Base-by-base conservation (phyloP, 1,284 basidiomycete genomes). In the Macrocystidia cucumis region DNA sequence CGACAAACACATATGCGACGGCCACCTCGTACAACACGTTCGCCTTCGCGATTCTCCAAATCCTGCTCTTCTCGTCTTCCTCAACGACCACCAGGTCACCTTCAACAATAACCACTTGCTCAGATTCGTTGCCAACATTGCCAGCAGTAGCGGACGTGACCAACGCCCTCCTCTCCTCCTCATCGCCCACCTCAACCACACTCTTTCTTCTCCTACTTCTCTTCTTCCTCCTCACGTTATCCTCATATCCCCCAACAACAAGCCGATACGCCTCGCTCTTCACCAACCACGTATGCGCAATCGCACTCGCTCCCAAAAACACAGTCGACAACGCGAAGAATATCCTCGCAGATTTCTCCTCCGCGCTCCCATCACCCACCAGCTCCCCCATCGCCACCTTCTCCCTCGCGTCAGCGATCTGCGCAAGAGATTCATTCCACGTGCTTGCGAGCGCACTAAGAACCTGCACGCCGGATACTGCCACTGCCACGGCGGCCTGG, bases 401-500 rank as follows among this genome's bases (percentile, higher is more conserved):
- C n/a, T n/a, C n/a, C n/a, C n/a, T n/a, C 2, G 51, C 33, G 12
- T 56, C 44, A 3, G 50, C 22, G 17, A 61, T 52, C 8, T 48
- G 51, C 3, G 29, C 3, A 11, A 12, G 11, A n/a, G 67, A 50
- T 28, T 62, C 58, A 5, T 59, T 56, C 62, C 62, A 60, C 4
- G 81, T 60, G 9, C 78, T 78, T 3, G 70, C 59, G 0, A 64
- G 51, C 3, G 81, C 68, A 40, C 79, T 81, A 28, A 75, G 47
- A n/a, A 85, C 70, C 47, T 89, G 82, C 1, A 87, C 74, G 1
- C 63, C 60, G 43, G 80, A 83, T 36, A 89, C 75, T 2, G 69
- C 74, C 4, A 89, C 81, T 0, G 76, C 86, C 0, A 87, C 72
- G 0, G 79, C 80, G 3, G 81, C 85, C 49, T 89, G 84, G 5